Base-by-base conservation (phyloP, 2,329 filamentous ascomycete genomes). In the Penicillium sp. region DNA sequence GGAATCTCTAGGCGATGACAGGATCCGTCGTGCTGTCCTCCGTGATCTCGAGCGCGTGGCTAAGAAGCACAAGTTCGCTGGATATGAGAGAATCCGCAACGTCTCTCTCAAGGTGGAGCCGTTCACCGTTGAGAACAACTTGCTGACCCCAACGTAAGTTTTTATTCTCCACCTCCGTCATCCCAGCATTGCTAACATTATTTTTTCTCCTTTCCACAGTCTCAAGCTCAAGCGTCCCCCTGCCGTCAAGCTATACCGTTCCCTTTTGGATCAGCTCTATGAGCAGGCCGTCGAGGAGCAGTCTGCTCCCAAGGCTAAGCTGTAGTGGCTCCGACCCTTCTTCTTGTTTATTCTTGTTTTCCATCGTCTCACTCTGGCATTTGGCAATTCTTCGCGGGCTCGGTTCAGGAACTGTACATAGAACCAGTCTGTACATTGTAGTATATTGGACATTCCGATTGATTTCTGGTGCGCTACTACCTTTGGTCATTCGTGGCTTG, bases 61-160 rank as follows among this genome's bases (percentile, higher is more conserved):
- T 43, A 89, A 84, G 79, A 88, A 87, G 78, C 86, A 90, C 75
- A 96, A 94, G 79, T 93, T 99, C 75, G 94, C 96, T 72, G 90
- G 87, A 65, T 97, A 90, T 68, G 94, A 99, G 82, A 86, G 86
- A 63, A 88, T 97, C 47, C 85, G 83, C 73, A 89, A 88, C 66
- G 82, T 89, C 56, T 77, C 88, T 61, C 77, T 99, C 65, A 87
- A 89, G 68, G 67, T 97, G 15, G 94, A 99, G 59, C 94, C 94
- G 1, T 97, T 99, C 69, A 90, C 87, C 1, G 87, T 97, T 63
- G 93, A 96, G 50, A 99, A 99, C 72, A 90, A 96, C 76, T 81
- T 97, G 49, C 78, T 81, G 63, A 81, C 79, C 8, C 79, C 79
- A 12, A 81, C 79, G 73, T 79, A 68, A 70, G 77, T 77, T 50